Percentiles rank a stretch among this genome's conserved stretches.
Evolutionary conservation across 2,329 filamentous ascomycete species (phyloP).

Genomic region (Fusarium staphyleae): DNA sequence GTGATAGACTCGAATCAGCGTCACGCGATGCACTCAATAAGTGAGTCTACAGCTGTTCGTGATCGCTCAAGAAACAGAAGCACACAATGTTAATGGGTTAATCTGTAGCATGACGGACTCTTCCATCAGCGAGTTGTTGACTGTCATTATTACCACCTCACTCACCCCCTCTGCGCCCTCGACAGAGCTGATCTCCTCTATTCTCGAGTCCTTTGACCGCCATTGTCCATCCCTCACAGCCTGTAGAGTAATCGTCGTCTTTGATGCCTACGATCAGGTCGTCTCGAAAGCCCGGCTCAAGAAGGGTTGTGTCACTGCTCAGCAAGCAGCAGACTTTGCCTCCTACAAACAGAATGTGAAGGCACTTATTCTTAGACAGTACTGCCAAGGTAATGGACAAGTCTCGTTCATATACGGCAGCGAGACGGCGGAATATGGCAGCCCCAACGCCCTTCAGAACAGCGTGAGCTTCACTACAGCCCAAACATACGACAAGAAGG

Average conservation of each 20-base stretch:
- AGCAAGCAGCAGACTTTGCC: conserved; percentile 52
- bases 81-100: too few relatives aligned
- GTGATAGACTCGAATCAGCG: too few relatives aligned
- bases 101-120: background rate
- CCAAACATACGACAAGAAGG: conserved; percentile 45
- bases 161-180: conserved; percentile 62
- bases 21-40: too few relatives aligned
- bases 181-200: conserved; percentile 57
- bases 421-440: conserved; percentile 57
- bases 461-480: conserved; percentile 47
- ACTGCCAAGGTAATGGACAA: background rate
- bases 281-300: conserved; percentile 55
- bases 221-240: conserved; percentile 51
- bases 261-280: conserved; percentile 61
- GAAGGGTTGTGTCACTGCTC: conserved; percentile 59
- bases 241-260: conserved; percentile 58
- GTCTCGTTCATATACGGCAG: conserved; percentile 13
- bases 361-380: conserved; percentile 43
- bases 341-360: conserved; percentile 58
- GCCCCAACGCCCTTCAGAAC: conserved; percentile 43
- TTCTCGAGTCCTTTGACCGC: conserved; percentile 54
- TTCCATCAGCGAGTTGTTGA: conserved; percentile 27
- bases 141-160: conserved; percentile 60
- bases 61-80: too few relatives aligned
- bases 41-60: too few relatives aligned